A percentile compares a stretch with the other conserved stretches of the same genome.
phyloP scores from a whole-genome alignment of 169 alveolate genomes.

The Ichthyophthirius multifiliis region DNA sequence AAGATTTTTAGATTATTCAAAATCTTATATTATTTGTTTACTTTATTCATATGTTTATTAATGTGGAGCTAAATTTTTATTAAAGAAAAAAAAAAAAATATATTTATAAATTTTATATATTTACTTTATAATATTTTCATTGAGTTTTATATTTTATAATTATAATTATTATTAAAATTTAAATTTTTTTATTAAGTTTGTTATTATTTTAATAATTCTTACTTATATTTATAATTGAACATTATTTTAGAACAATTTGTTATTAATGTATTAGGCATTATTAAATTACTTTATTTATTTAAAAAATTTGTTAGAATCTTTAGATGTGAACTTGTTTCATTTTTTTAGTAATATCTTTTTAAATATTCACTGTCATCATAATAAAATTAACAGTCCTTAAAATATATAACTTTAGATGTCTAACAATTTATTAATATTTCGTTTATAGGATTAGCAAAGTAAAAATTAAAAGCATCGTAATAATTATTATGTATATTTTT shows the following conservation, averaged over 20 bases:
- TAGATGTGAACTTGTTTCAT: slow-evolving; percentile 14
- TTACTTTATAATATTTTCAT: no score
- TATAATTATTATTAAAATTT: no score
- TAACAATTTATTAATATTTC: slow-evolving; percentile 15
- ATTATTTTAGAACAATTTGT: slow-evolving; percentile 17
- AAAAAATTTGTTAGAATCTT: slow-evolving; percentile 14
- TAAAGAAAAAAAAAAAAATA: no score
- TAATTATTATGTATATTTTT: slow-evolving; percentile 19
- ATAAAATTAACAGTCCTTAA: slow-evolving; percentile 25
- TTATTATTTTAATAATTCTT: no score
- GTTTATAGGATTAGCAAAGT: slow-evolving; percentile 37
- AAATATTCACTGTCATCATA: slow-evolving; percentile 37
- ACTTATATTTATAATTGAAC: slow-evolving; percentile 7
- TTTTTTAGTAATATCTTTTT: slow-evolving; percentile 22
- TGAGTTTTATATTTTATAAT: no score
- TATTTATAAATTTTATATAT: no score
- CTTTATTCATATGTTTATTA: no score
- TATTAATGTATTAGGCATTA: slow-evolving; percentile 9
- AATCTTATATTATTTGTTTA: no score
- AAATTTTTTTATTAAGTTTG: no score
- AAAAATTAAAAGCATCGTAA: slow-evolving; percentile 32
- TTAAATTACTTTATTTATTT: slow-evolving; percentile 2
- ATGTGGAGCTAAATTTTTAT: no score
- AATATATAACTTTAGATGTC: slow-evolving; percentile 16
- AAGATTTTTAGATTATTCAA: no score